Evolutionary conservation across 805 yeast genomes (phyloP).

Genomic region (Kazachstania bromeliacearum): DNA sequence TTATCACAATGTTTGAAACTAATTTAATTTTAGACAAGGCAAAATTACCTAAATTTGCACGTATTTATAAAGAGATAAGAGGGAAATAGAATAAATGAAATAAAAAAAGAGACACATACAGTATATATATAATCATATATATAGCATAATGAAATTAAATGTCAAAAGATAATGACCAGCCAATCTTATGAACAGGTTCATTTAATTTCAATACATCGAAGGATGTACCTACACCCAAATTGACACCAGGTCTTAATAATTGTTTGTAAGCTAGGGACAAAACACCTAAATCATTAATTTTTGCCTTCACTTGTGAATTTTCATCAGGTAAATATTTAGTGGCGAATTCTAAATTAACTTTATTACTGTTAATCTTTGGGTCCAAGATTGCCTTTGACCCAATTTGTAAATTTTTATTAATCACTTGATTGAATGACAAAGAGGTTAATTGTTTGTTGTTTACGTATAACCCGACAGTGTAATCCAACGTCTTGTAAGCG

Average conservation of each 20-base stretch:
- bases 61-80: conserved; percentile 6
- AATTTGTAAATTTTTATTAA: conserved; percentile 82
- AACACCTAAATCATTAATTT: conserved; percentile 91
- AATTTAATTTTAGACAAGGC: conserved; percentile 38
- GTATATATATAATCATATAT: conserved; percentile 2
- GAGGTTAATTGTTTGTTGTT: conserved; percentile 81
- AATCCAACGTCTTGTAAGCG: conserved; percentile 84
- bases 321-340: conserved; percentile 83
- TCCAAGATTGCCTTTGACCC: conserved; percentile 97
- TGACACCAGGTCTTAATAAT: conserved; percentile 91
- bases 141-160: conserved; percentile 43
- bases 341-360: conserved; percentile 89
- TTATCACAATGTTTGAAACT: conserved; percentile 75
- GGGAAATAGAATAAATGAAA: not conserved
- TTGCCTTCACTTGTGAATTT: conserved; percentile 86
- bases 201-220: conserved; percentile 90
- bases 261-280: conserved; percentile 91
- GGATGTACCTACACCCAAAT: conserved; percentile 93
- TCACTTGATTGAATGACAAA: conserved; percentile 95
- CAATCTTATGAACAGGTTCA: conserved; percentile 96
- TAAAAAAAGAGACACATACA: not conserved
- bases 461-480: conserved; percentile 62
- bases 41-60: conserved; percentile 57
- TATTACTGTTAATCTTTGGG: conserved; percentile 53
- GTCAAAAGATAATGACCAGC: conserved; percentile 86